Evolutionary conservation across 257 asterid genomes (phyloP).

Genomic region (Schizonepeta tenuifolia): DNA sequence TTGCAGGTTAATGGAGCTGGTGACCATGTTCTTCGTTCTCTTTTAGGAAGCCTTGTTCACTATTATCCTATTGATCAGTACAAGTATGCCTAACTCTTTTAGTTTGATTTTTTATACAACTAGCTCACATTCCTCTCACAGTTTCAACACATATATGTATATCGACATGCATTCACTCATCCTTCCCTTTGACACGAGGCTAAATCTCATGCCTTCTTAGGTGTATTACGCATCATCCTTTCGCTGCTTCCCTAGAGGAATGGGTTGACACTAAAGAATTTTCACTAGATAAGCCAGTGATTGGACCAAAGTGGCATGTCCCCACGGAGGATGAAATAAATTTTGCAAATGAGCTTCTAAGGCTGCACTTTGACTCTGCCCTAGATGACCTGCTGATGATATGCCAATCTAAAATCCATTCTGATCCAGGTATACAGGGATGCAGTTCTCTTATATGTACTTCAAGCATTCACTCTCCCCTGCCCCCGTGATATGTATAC

Average conservation of each 20-base stretch:
- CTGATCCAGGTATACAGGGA: constrained; percentile 77
- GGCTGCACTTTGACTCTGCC: constrained; percentile 83
- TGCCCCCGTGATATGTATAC: not conserved
- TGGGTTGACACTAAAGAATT: constrained; percentile 86
- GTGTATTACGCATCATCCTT: constrained; percentile 69
- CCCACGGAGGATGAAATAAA: constrained; percentile 78
- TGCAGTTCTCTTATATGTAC: constrained; percentile 26
- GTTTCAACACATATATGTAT: constrained; percentile 24
- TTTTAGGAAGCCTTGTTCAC: constrained; percentile 90
- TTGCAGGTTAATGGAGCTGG: constrained; percentile 99
- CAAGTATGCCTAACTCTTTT: constrained; percentile 58
- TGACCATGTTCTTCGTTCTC: constrained; percentile 95
- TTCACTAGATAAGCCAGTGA: constrained; percentile 53
- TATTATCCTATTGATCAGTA: constrained; percentile 94
- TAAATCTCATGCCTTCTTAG: constrained; percentile 49
- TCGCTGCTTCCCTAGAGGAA: constrained; percentile 72
- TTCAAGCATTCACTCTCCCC: constrained; percentile 4
- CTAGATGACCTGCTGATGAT: constrained; percentile 79
- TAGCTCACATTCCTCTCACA: constrained; percentile 20
- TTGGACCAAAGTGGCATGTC: constrained; percentile 90
- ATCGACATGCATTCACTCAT: constrained; percentile 8
- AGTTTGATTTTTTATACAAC: constrained; percentile 18
- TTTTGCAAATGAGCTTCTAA: constrained; percentile 90
- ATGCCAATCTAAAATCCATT: constrained; percentile 81
- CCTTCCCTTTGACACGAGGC: constrained; percentile 20